Base-by-base conservation (phyloP, 345 rosid genomes). In the Moricandia arvensis region DNA sequence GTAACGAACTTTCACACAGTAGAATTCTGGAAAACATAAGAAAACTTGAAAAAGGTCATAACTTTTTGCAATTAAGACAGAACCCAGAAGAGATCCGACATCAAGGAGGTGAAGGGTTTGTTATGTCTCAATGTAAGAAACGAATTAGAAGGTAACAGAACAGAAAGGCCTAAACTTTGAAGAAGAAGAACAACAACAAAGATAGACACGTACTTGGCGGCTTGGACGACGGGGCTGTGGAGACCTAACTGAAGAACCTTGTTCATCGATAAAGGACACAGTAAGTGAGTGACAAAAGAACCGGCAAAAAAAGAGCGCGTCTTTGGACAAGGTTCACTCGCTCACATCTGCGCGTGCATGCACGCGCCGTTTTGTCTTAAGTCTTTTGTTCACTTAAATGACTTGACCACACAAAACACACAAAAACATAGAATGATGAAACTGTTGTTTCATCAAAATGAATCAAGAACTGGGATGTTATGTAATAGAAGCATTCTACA, bases 191-290 rank as follows among this genome's bases (percentile, higher is more conserved):
- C 6, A 41, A 41, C n/a, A n/a, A n/a, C n/a, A n/a, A n/a, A n/a
- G n/a, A n/a, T n/a, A n/a, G n/a, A n/a, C 1, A 45, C 51, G 51
- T 45, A 45, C 90, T 82, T 77, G 41, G 51, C 51, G 51, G 51
- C 51, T 45, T 45, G 51, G 51, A 45, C 17, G 51, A 45, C 51
- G 51, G 85, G 78, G 79, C 55, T 63, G 68, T 73, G 82, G 53
- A 83, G 77, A 72, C 86, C 83, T 60, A 86, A 69, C 29, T 60
- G 84, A 78, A 84, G 75, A 10, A 84, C 85, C 63, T 72, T 81
- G 67, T 60, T 80, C 85, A 83, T 80, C 41, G 76, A 82, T 35
- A 1, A 54, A 13, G 51, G 21, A 9, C 74, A 51, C 66, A 33
- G 1, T 33, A 29, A 3, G 53, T 16, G 63, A 58, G 34, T 21